Percentiles rank a stretch among this genome's conserved stretches.
Conservation (phyloP, 805 yeast species). For the Spencermartinsiella europaea region DNA sequence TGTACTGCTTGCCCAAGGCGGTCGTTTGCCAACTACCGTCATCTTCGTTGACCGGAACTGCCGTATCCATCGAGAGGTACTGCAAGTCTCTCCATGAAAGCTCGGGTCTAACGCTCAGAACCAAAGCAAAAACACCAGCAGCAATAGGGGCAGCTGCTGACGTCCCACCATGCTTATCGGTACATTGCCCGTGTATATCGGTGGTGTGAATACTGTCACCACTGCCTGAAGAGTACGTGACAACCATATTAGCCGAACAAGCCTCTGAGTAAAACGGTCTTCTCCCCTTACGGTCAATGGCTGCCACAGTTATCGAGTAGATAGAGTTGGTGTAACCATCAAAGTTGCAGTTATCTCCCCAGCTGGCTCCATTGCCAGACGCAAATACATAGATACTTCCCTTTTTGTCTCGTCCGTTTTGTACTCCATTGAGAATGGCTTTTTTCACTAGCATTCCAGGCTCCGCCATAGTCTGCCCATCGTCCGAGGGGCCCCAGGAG, state of each 20-base stretch:
- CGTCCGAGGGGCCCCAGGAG: slow-evolving; percentile 98
- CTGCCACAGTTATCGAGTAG: slow-evolving; percentile 90
- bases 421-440: slow-evolving; percentile 79
- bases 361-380: slow-evolving; percentile 84
- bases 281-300: slow-evolving; percentile 77
- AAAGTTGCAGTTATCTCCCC: slow-evolving; percentile 87
- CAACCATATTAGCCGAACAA: slow-evolving; percentile 91
- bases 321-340: slow-evolving; percentile 97
- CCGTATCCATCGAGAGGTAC: slow-evolving; percentile 67
- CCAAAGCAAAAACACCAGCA: slow-evolving; percentile 88
- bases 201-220: slow-evolving; percentile 88
- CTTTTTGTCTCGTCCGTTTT: slow-evolving; percentile 70
- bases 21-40: slow-evolving; percentile 75
- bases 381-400: slow-evolving; percentile 95
- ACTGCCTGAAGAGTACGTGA: slow-evolving; percentile 87
- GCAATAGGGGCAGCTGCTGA: slow-evolving; percentile 99
- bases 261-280: slow-evolving; percentile 91
- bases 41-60: slow-evolving; percentile 58
- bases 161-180: slow-evolving; percentile 85
- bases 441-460: slow-evolving; percentile 75
- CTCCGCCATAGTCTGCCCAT: slow-evolving; percentile 79
- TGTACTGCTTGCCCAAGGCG: slow-evolving; percentile 62
- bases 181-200: slow-evolving; percentile 64
- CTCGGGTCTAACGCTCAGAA: slow-evolving; percentile 75
- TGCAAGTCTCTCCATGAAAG: slow-evolving; percentile 96